These are phyloP conservation scores for Tetrahymena malaccensis DNA, from an alignment of 73 alveolate genomes.

Conservation along the genomic window DNA sequence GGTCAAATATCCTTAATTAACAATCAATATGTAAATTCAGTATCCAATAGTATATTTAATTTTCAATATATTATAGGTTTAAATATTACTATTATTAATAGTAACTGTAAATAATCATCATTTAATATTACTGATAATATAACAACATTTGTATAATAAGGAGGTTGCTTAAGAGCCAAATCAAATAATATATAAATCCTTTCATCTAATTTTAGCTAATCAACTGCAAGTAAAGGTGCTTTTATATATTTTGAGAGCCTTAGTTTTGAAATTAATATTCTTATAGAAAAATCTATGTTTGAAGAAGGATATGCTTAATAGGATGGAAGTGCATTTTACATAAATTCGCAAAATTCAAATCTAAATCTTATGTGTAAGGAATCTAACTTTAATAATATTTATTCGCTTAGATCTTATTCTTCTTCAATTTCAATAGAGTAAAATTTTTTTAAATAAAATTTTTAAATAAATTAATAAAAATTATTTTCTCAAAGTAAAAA, in stretches of 20 bases:
- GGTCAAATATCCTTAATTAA: background rate
- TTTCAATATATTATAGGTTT: background rate
- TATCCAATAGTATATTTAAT: background rate
- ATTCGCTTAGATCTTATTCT: background rate
- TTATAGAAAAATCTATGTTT: background rate
- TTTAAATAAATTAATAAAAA: background rate
- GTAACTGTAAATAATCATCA: background rate
- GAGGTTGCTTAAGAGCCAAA: background rate
- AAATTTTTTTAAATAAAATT: background rate
- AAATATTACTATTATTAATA: background rate
- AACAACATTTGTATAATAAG: background rate
- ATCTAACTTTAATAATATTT: background rate
- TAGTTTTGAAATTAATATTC: background rate
- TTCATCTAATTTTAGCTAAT: background rate
- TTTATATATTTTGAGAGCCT: background rate
- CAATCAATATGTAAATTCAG: background rate
- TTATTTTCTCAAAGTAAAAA: too few species aligned
- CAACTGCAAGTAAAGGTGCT: background rate
- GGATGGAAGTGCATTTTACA: background rate
- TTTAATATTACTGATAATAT: background rate
- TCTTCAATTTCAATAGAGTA: background rate
- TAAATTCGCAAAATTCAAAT: background rate
- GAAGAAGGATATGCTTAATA: background rate
- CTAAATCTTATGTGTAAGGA: background rate
- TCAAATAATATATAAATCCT: background rate